These are phyloP conservation scores for Venturia nashicola DNA, from an alignment of 2,329 filamentous ascomycete genomes.

Conservation along the genomic window DNA sequence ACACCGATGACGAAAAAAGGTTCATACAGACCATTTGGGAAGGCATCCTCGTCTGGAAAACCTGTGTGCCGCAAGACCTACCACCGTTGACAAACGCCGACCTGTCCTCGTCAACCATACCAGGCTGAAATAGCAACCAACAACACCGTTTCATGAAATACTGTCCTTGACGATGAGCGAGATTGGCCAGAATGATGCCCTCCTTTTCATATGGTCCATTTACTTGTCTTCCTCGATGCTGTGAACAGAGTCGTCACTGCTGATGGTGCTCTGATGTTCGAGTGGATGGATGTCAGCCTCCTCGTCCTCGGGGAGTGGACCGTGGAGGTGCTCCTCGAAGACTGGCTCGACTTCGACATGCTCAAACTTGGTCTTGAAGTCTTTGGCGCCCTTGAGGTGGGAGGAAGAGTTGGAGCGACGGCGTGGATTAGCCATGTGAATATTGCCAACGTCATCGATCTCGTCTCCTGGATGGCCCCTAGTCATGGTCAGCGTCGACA, in stretches of 20 bases:
- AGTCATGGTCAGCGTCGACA: not conserved
- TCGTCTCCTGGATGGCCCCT: constrained; percentile 83
- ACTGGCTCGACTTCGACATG: constrained; percentile 78
- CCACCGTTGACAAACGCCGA: not conserved
- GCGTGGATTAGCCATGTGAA: constrained; percentile 73
- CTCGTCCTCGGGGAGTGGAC: constrained; percentile 43
- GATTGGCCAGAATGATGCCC: not conserved
- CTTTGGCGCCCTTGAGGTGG: constrained; percentile 53
- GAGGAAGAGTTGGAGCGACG: constrained; percentile 87
- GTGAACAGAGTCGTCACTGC: constrained; percentile 4
- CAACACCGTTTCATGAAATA: not conserved
- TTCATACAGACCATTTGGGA: not conserved
- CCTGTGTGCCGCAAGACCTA: not conserved
- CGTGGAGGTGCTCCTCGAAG: constrained; percentile 79
- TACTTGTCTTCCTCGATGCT: constrained; percentile 9
- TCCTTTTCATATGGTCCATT: not conserved
- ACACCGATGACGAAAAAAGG: not conserved
- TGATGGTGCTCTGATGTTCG: constrained; percentile 9
- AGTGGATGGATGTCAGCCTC: constrained; percentile 27
- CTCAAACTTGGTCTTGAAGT: constrained; percentile 97
- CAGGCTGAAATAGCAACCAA: not conserved
- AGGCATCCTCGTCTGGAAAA: not conserved
- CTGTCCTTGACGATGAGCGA: not conserved
- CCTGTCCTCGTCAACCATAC: not conserved
- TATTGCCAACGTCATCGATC: constrained; percentile 68